A percentile compares a stretch with the other conserved stretches of the same genome.
Evolutionary conservation across 306 rosid genomes (phyloP).

Genomic region (Pueraria montana): DNA sequence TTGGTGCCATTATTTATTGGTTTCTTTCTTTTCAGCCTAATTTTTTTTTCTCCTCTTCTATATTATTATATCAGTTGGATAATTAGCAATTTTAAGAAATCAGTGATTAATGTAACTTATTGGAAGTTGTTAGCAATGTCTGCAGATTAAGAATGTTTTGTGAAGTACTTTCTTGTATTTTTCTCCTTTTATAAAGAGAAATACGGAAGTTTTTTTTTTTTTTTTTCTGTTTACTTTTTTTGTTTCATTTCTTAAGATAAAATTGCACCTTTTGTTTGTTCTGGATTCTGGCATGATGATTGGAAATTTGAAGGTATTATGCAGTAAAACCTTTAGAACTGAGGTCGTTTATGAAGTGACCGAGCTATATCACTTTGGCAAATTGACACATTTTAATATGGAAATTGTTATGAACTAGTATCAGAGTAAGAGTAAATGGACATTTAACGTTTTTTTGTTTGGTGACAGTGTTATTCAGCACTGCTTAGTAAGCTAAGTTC

Average conservation of each 20-base stretch:
- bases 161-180: slow-evolving; percentile 64
- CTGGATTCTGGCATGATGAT: background rate
- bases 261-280: background rate
- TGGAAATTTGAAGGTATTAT: background rate
- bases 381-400: background rate
- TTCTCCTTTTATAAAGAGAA: slow-evolving; percentile 43
- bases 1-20: slow-evolving; percentile 66
- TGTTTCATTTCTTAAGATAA: background rate
- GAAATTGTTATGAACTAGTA: background rate
- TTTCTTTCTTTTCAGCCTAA: slow-evolving; percentile 43
- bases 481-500: background rate
- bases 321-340: background rate
- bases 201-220: slow-evolving; percentile 36
- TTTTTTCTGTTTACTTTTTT: background rate
- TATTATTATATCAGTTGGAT: slow-evolving; percentile 59
- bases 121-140: slow-evolving; percentile 69
- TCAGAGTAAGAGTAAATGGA: background rate
- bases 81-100: slow-evolving; percentile 60
- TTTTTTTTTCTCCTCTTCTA: slow-evolving; percentile 45
- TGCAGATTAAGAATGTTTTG: slow-evolving; percentile 67
- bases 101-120: slow-evolving; percentile 70
- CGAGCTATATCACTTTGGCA: background rate
- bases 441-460: background rate
- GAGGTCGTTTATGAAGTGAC: background rate
- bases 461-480: background rate